These are phyloP conservation scores for Cyclocybe cylindracea DNA, from an alignment of 768 basidiomycete species.

Conservation along the genomic window DNA sequence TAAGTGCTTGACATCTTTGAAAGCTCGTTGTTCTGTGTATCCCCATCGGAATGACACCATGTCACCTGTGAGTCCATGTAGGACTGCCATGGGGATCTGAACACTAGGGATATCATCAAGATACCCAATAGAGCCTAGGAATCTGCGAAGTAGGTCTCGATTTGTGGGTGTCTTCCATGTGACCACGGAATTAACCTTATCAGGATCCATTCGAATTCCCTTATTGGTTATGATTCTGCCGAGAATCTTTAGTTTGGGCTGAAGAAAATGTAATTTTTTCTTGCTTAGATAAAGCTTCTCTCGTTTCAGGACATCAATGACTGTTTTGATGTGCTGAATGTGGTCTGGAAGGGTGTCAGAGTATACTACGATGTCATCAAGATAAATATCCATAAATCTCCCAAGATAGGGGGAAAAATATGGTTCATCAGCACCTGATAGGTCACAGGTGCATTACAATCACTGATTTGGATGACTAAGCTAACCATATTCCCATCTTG, in stretches of 20 bases:
- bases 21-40: conserved; percentile 30
- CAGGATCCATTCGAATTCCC: conserved; percentile 43
- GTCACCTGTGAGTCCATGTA: conserved; percentile 25
- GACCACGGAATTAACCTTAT: conserved; percentile 44
- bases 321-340: conserved; percentile 24
- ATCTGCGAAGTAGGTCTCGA: too few relatives aligned
- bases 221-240: conserved; percentile 28
- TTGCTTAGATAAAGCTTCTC: conserved; percentile 38
- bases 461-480: conserved; percentile 28
- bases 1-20: conserved; percentile 33
- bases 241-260: conserved; percentile 24
- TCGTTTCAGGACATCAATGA: conserved; percentile 30
- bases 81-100: too few relatives aligned
- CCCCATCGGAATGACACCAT: conserved; percentile 26
- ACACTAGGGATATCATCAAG: too few relatives aligned
- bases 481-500: conserved; percentile 44
- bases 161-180: too few relatives aligned
- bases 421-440: conserved; percentile 43
- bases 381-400: conserved; percentile 37
- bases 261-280: conserved; percentile 34
- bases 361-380: conserved; percentile 43
- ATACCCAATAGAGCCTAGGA: too few relatives aligned
- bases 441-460: too few relatives aligned
- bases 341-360: conserved; percentile 39
- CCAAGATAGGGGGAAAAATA: conserved; percentile 35